Conservation (phyloP, 805 yeast genomes). For the Ogataea salicorniae region DNA sequence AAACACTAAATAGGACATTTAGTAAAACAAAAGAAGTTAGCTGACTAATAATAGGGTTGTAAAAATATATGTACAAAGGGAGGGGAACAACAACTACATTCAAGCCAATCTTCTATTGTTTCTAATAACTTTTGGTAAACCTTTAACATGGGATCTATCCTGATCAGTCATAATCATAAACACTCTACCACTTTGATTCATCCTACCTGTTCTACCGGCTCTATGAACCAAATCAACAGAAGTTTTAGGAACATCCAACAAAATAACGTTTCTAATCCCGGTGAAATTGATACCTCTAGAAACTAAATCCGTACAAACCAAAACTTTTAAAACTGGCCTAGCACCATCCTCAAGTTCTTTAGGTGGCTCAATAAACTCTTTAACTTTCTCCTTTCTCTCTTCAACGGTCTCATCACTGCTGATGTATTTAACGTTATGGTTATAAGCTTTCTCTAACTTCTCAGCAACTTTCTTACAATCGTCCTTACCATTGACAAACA, state of each 20-base stretch:
- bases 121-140: slow-evolving; percentile 65
- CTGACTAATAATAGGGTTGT: neutral
- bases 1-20: too few relatives aligned
- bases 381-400: slow-evolving; percentile 53
- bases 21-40: too few relatives aligned
- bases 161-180: slow-evolving; percentile 66
- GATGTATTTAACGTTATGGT: slow-evolving; percentile 58
- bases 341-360: slow-evolving; percentile 32
- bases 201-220: slow-evolving; percentile 91
- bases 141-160: slow-evolving; percentile 76
- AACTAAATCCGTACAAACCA: slow-evolving; percentile 82
- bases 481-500: slow-evolving; percentile 75
- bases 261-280: slow-evolving; percentile 72
- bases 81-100: neutral
- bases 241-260: slow-evolving; percentile 81
- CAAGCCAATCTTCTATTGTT: slow-evolving; percentile 37
- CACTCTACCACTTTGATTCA: slow-evolving; percentile 85
- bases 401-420: slow-evolving; percentile 60
- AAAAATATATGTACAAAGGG: slow-evolving; percentile 1
- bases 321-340: slow-evolving; percentile 47
- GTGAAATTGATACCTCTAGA: slow-evolving; percentile 88
- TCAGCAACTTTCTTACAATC: slow-evolving; percentile 56
- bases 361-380: slow-evolving; percentile 63
- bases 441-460: slow-evolving; percentile 42
- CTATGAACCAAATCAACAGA: slow-evolving; percentile 87